Base-by-base conservation (phyloP, 1,284 basidiomycete genomes). In the Microbotryum intermedium region DNA sequence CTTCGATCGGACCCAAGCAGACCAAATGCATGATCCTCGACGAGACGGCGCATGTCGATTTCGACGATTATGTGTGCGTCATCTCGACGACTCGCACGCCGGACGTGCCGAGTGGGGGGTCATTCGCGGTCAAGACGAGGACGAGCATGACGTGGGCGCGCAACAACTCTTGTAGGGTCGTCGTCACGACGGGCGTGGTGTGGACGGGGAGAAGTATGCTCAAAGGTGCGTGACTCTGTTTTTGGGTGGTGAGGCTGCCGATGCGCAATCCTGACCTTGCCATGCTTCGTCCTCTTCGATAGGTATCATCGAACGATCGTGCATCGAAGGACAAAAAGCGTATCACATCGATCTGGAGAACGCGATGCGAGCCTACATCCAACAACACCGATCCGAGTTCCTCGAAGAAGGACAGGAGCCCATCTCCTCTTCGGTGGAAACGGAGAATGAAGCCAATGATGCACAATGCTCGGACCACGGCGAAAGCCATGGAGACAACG, bases 161-260 rank as follows among this genome's bases (percentile, higher is more conserved):
- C 53, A 78, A 82, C 5, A 82, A 87, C 56, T 82, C 84, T 5
- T 86, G 88, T 2, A 83, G 82, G 55, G 83, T 98, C 16, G 70
- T 90, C 9, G 90, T 98, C 5, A 93, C 90, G 43, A 92, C 88
- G 8, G 83, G 87, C 67, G 90, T 97, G 3, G 93, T 97, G 65
- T 98, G 94, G 93, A 90, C 87, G 0, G 93, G 93, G 25, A 82
- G 92, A 69, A 94, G 90, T 75, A 97, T 97, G 78, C 89, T 98
- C 75, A 94, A 90, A 76, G 86, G 91, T 90, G 64, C 69, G 82
- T 75, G 8, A 1, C 16, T 20, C 43, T 11, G 23, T n/a, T 5
- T 11, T 39, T 26, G 21, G 18, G 3, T 25, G 6, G 9, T 39
- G 43, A 9, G 13, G 2, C 13, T n/a, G n/a, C 18, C 4, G 30